phyloP scores from a whole-genome alignment of 805 yeast species.

The Maudiozyma saulgeensis region DNA sequence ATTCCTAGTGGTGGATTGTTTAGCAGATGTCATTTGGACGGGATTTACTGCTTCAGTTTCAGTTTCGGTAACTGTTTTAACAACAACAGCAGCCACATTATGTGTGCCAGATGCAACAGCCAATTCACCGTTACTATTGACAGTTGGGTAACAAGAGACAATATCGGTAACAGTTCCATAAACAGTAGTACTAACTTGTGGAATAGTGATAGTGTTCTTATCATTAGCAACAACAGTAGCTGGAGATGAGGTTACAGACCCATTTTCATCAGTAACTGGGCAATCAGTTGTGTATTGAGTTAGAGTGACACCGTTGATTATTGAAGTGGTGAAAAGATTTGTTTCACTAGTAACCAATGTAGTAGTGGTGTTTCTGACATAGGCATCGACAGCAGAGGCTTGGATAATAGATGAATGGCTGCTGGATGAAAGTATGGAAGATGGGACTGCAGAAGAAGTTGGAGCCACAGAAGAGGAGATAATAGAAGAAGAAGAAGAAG shows the following conservation, averaged over 20 bases:
- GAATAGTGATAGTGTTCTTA: neutral
- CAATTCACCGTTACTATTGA: neutral
- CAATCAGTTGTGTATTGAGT: neutral
- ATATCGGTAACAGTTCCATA: neutral
- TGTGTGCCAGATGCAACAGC: neutral
- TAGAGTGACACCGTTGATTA: neutral
- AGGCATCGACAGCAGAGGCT: slow-evolving; percentile 6
- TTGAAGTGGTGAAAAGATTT: neutral
- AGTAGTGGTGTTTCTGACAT: slow-evolving; percentile 34
- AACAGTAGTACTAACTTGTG: neutral
- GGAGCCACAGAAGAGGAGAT: slow-evolving; percentile 18
- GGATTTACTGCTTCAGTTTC: neutral
- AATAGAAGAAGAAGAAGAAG: neutral
- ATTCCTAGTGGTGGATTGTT: neutral
- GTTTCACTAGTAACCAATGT: slow-evolving; percentile 27
- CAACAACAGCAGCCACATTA: neutral
- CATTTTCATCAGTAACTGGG: neutral
- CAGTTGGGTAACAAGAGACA: slow-evolving; percentile 1
- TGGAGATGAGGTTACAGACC: neutral
- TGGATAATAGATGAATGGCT: neutral
- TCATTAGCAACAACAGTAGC: neutral
- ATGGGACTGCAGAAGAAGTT: slow-evolving; percentile 31
- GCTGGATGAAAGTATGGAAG: neutral
- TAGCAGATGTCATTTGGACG: neutral
- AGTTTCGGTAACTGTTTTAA: neutral